These are phyloP conservation scores for Apostasia ramifera DNA, from an alignment of 106 monocot genomes.

Conservation along the genomic window DNA sequence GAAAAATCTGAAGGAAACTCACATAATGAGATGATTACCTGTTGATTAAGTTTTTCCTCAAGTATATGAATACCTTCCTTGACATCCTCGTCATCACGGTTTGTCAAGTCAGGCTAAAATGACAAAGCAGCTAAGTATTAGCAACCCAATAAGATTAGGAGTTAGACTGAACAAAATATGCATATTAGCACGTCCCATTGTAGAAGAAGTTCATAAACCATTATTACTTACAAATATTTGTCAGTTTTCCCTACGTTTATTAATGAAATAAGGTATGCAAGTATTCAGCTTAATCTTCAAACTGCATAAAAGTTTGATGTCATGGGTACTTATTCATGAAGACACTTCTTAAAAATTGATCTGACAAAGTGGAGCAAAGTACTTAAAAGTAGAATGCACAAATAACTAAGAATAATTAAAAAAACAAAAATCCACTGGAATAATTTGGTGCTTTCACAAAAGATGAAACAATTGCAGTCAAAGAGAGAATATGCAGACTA, in stretches of 20 bases:
- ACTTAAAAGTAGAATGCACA: background rate
- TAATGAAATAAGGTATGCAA: background rate
- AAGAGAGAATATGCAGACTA: no score
- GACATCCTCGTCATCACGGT: slow-evolving; percentile 51
- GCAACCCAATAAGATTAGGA: background rate
- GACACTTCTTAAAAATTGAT: background rate
- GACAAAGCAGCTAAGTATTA: background rate
- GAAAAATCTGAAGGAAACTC: background rate
- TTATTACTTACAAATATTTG: no score
- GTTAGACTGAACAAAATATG: background rate
- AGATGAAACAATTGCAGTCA: no score
- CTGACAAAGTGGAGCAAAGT: background rate
- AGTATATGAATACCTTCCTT: slow-evolving; percentile 24
- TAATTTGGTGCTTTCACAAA: no score
- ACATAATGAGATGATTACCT: slow-evolving; percentile 21
- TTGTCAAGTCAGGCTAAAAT: slow-evolving; percentile 48
- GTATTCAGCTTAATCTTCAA: background rate
- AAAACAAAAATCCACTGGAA: no score
- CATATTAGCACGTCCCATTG: background rate
- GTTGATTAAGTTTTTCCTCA: slow-evolving; percentile 27
- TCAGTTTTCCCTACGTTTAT: no score
- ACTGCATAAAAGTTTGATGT: background rate
- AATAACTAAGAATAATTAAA: no score
- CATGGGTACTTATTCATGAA: background rate
- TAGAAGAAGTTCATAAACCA: no score